phyloP scores from a whole-genome alignment of 164 flowering plant species.

The Vitis rupestris region DNA sequence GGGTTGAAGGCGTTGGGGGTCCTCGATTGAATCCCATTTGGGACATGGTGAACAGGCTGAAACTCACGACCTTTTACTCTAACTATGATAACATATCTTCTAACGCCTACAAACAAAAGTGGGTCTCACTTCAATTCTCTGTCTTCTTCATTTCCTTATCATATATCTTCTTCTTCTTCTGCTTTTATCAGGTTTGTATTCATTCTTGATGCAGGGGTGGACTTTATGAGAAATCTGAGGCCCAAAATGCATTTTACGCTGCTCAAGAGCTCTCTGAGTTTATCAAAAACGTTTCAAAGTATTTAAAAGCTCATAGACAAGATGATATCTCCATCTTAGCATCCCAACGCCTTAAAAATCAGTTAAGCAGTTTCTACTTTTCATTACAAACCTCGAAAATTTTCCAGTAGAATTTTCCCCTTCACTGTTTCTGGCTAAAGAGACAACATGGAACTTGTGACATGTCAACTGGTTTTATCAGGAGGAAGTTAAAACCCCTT shows the following conservation, averaged over 20 bases:
- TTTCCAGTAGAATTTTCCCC: too few species aligned
- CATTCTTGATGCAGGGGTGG: slow-evolving; percentile 19
- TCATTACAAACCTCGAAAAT: too few species aligned
- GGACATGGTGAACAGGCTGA: slow-evolving; percentile 79
- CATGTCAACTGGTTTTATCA: too few species aligned
- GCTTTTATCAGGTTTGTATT: too few species aligned
- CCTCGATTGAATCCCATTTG: slow-evolving; percentile 76
- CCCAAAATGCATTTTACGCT: background rate
- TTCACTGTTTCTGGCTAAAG: too few species aligned
- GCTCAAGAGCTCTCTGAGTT: slow-evolving; percentile 10
- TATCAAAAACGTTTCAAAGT: background rate
- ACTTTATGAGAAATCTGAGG: slow-evolving; percentile 4
- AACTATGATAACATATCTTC: slow-evolving; percentile 17
- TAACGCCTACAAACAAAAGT: slow-evolving; percentile 29
- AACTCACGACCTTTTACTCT: slow-evolving; percentile 24
- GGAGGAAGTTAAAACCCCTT: too few species aligned
- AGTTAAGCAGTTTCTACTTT: slow-evolving; percentile 3
- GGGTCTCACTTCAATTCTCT: background rate
- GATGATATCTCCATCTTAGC: slow-evolving; percentile 33
- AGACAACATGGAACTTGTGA: too few species aligned
- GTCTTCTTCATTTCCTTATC: too few species aligned
- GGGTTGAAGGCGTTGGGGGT: slow-evolving; percentile 94
- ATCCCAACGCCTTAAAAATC: slow-evolving; percentile 25
- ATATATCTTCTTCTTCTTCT: too few species aligned
- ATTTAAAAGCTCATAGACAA: slow-evolving; percentile 2